A percentile compares a stretch with the other conserved stretches of the same genome.
phyloP scores from a whole-genome alignment of 371 early-diverging fungal genomes.

The Syncephalastrum contaminatum region DNA sequence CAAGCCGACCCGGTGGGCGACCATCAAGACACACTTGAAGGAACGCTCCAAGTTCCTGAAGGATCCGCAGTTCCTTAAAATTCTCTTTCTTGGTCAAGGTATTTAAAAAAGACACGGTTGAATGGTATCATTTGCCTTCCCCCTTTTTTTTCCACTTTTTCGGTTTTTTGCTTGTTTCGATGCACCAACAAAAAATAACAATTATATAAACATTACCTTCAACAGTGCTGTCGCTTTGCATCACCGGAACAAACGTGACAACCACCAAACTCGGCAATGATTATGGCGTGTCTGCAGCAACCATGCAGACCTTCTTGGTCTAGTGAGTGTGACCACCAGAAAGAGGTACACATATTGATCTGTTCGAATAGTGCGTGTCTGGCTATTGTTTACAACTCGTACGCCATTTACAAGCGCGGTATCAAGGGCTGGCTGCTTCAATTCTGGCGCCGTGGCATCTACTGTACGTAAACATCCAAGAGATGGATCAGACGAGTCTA shows the following conservation, averaged over 20 bases:
- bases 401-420: slow-evolving; percentile 54
- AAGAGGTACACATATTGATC: neutral
- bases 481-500: neutral
- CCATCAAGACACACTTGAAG: slow-evolving; percentile 7
- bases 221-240: slow-evolving; percentile 60
- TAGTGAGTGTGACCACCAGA: slow-evolving; percentile 30
- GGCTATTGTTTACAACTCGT: slow-evolving; percentile 57
- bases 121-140: neutral
- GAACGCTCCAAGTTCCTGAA: slow-evolving; percentile 17
- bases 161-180: neutral
- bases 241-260: slow-evolving; percentile 65
- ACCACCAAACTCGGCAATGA: slow-evolving; percentile 48
- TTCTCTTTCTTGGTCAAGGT: slow-evolving; percentile 25
- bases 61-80: slow-evolving; percentile 23
- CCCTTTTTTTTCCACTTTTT: slow-evolving; percentile 4
- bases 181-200: neutral
- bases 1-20: too few species aligned
- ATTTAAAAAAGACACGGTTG: slow-evolving; percentile 4
- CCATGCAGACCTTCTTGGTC: slow-evolving; percentile 64
- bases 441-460: slow-evolving; percentile 49
- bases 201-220: neutral
- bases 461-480: slow-evolving; percentile 26
- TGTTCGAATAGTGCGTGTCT: slow-evolving; percentile 36
- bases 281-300: slow-evolving; percentile 49
- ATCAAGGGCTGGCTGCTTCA: slow-evolving; percentile 48